Evolutionary conservation across 352 stramenopile species (phyloP).

Genomic region (Poterioochromonas sp.): DNA sequence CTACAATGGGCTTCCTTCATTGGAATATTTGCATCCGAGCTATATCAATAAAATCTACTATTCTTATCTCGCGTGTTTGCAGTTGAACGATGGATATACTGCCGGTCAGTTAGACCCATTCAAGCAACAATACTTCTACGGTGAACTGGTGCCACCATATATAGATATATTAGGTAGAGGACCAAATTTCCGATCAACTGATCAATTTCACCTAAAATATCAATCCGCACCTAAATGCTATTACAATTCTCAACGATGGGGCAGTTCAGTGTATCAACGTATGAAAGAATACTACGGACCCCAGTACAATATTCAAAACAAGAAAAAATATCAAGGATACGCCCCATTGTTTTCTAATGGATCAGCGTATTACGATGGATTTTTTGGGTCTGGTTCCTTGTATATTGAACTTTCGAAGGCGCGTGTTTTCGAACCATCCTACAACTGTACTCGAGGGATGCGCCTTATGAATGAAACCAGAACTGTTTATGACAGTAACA

Average conservation of each 20-base stretch:
- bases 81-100: conserved; percentile 54
- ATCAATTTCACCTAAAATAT: conserved; percentile 52
- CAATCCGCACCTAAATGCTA: conserved; percentile 70
- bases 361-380: conserved; percentile 62
- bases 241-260: conserved; percentile 68
- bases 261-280: conserved; percentile 70
- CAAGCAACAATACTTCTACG: conserved; percentile 74
- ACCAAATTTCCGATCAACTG: conserved; percentile 70
- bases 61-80: conserved; percentile 78
- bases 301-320: conserved; percentile 77
- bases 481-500: conserved; percentile 11
- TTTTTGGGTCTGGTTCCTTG: conserved; percentile 70
- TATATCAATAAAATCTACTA: conserved; percentile 61
- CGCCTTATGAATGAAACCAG: conserved; percentile 57
- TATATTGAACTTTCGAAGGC: conserved; percentile 70
- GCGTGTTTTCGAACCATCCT: conserved; percentile 65
- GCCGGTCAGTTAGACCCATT: conserved; percentile 40
- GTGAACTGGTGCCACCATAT: conserved; percentile 84
- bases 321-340: conserved; percentile 82
- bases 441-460: conserved; percentile 87
- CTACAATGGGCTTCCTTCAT: conserved; percentile 51
- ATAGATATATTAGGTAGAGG: conserved; percentile 81
- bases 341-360: conserved; percentile 42
- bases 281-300: conserved; percentile 85
- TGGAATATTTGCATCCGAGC: conserved; percentile 52